Evolutionary conservation across 139 green algal genomes (phyloP), one percentile per base, ranked within the genome.

Genomic region (Desmodesmus armatus): DNA sequence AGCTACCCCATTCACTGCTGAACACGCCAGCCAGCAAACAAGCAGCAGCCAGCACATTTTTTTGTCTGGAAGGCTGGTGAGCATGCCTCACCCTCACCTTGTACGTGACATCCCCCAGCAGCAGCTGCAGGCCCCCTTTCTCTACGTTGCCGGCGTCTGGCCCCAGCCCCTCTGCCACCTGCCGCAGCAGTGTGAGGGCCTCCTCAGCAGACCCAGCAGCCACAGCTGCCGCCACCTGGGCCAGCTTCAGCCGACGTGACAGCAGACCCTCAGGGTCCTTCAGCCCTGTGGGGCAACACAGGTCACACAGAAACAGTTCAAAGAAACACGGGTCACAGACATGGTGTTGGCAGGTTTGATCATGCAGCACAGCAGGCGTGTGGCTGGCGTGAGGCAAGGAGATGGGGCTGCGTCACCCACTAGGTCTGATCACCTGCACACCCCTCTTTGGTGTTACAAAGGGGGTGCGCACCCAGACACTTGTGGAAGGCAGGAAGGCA

Each of bases 21-120:
- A n/a, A n/a, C n/a, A n/a, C n/a, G n/a, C n/a, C n/a, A n/a, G n/a
- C n/a, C n/a, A n/a, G n/a, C n/a, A n/a, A n/a, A 58, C 65, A 73
- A 62, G 39, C 37, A 53, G 19, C 40, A 78, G 69, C 41, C 25
- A 55, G 3, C n/a, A 53, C 5, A n/a, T n/a, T n/a, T n/a, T n/a
- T n/a, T n/a, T n/a, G n/a, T n/a, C n/a, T n/a, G n/a, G n/a, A n/a
- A 33, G 13, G 62, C 62, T 33, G 27, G 6, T 15, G 9, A 15
- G 62, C 62, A 40, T 70, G 47, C 47, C n/a, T 55, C 47, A 21
- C 3, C 44, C 80, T n/a, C 70, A 80, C 80, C 80, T 86, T 62
- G 40, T 65, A 86, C 49, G 72, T 51, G 15, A 73, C 39, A 49
- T 86, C 69, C 25, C 80, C 80, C 67, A 73, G 58, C 67, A 71